A percentile compares a stretch with the other conserved stretches of the same genome.
These are phyloP conservation scores for Balansia obtecta DNA, from an alignment of 2,329 filamentous ascomycete species.

Conservation along the genomic window DNA sequence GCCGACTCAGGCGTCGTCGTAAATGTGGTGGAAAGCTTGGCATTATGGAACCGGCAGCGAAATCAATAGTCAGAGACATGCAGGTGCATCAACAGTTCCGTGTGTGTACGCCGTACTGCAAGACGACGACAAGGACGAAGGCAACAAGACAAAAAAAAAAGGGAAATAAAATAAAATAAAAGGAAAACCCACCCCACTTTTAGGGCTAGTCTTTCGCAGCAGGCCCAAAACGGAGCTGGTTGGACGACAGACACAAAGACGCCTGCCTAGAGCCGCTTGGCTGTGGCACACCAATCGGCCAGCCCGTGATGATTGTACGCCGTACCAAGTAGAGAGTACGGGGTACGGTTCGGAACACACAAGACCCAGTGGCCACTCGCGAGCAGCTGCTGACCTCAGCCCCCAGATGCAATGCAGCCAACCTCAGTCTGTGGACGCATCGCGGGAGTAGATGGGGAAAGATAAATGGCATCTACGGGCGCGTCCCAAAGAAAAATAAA, in stretches of 20 bases:
- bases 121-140: too few species aligned
- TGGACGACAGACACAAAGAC: neutral
- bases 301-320: neutral
- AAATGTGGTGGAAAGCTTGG: neutral
- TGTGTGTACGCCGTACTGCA: neutral
- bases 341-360: neutral
- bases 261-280: neutral
- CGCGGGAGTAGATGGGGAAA: neutral
- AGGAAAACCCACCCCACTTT: neutral
- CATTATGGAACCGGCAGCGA: neutral
- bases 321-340: neutral
- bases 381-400: slow-evolving; percentile 5
- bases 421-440: neutral
- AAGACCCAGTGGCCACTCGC: neutral
- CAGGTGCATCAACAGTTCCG: neutral
- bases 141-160: neutral
- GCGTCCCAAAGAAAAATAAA: too few species aligned
- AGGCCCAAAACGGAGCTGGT: neutral
- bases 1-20: neutral
- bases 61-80: neutral
- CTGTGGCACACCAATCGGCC: slow-evolving; percentile 3
- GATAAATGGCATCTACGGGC: neutral
- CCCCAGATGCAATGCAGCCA: neutral
- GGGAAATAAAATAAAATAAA: neutral
- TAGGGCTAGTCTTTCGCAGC: neutral